These are phyloP conservation scores for Singerocomus rubriflavus DNA, from an alignment of 1,284 basidiomycete species.

Conservation along the genomic window DNA sequence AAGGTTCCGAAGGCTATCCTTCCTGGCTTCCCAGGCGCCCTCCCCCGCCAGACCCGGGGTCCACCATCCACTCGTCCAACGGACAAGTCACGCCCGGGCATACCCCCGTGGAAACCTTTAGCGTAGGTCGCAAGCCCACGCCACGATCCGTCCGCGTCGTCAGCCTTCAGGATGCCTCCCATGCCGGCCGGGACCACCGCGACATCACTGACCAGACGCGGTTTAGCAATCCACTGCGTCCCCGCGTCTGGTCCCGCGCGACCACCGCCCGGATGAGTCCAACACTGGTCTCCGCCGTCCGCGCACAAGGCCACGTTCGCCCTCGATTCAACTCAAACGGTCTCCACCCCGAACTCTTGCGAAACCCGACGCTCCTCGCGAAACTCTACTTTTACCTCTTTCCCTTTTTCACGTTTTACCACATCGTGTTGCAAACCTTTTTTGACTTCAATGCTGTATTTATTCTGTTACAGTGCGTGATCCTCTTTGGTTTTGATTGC, in stretches of 20 bases:
- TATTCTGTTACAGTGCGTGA: slow-evolving; percentile 70
- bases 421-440: slow-evolving; percentile 71
- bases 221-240: slow-evolving; percentile 31
- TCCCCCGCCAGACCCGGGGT: slow-evolving; percentile 67
- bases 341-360: slow-evolving; percentile 62
- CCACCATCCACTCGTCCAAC: slow-evolving; percentile 60
- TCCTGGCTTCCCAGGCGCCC: slow-evolving; percentile 80
- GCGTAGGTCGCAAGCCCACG: slow-evolving; percentile 67
- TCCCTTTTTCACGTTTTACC: slow-evolving; percentile 64
- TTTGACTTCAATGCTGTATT: slow-evolving; percentile 81
- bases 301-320: slow-evolving; percentile 38
- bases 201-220: slow-evolving; percentile 55
- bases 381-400: slow-evolving; percentile 64
- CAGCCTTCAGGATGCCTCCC: slow-evolving; percentile 51
- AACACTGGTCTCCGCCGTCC: slow-evolving; percentile 42
- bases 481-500: slow-evolving; percentile 7
- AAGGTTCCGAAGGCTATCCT: slow-evolving; percentile 68
- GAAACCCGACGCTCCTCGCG: slow-evolving; percentile 53
- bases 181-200: slow-evolving; percentile 36
- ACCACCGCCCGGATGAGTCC: slow-evolving; percentile 48
- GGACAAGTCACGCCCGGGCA: slow-evolving; percentile 40
- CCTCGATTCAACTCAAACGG: slow-evolving; percentile 64
- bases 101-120: slow-evolving; percentile 41
- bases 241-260: slow-evolving; percentile 60
- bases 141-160: slow-evolving; percentile 77